phyloP scores from a whole-genome alignment of 2,329 filamentous ascomycete genomes.

The Tothia fuscella region DNA sequence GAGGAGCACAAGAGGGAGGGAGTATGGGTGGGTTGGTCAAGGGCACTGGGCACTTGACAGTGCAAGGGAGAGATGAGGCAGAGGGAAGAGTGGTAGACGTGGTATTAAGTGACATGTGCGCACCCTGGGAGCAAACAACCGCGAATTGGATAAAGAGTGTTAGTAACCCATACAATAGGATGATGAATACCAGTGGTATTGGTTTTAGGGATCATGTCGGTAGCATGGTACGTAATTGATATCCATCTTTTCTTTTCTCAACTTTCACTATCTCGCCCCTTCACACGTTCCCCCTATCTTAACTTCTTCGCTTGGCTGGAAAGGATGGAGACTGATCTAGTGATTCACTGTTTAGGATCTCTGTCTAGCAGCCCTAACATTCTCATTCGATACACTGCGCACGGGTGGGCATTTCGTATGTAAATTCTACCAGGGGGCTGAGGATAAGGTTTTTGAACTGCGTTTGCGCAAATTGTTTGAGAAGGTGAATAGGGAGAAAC shows the following conservation, averaged over 20 bases:
- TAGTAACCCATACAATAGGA: slow-evolving; percentile 86
- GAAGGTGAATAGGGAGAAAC: slow-evolving; percentile 78
- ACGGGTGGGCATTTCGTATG: slow-evolving; percentile 83
- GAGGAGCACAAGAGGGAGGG: slow-evolving; percentile 9
- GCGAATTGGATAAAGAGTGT: slow-evolving; percentile 77
- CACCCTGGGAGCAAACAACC: slow-evolving; percentile 74
- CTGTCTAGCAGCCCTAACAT: slow-evolving; percentile 71
- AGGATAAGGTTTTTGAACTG: slow-evolving; percentile 69
- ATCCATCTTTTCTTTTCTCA: too few species aligned
- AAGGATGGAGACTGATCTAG: not conserved
- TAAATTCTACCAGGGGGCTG: slow-evolving; percentile 90
- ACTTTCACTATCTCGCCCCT: not conserved
- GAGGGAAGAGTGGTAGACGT: slow-evolving; percentile 63
- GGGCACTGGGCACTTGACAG: slow-evolving; percentile 19
- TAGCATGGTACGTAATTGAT: slow-evolving; percentile 75
- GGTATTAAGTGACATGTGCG: slow-evolving; percentile 98
- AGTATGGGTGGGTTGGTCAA: slow-evolving; percentile 13
- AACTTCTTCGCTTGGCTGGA: not conserved
- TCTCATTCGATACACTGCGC: slow-evolving; percentile 73
- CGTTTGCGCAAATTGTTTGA: slow-evolving; percentile 65
- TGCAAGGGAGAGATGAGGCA: slow-evolving; percentile 25
- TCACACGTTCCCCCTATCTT: not conserved
- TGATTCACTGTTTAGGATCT: slow-evolving; percentile 58
- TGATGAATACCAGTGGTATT: slow-evolving; percentile 97
- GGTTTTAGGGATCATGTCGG: slow-evolving; percentile 77